These are phyloP conservation scores for Scutellaria galericulata DNA, from an alignment of 257 asterid species.

Conservation along the genomic window DNA sequence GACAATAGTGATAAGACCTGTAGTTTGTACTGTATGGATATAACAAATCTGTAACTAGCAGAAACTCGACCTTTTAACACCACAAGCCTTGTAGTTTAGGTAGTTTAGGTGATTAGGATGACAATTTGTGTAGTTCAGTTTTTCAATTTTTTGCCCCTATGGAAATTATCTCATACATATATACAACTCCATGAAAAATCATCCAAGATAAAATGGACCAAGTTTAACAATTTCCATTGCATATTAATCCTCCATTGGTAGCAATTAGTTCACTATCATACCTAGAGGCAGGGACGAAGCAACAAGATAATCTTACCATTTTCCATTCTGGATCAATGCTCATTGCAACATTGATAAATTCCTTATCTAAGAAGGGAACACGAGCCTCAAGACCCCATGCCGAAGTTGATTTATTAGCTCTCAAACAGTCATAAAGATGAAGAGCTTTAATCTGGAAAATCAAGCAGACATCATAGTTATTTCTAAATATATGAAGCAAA, in stretches of 20 bases:
- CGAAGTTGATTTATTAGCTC: constrained; percentile 96
- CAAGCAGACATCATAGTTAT: constrained; percentile 25
- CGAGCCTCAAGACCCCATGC: constrained; percentile 99
- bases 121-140: neutral
- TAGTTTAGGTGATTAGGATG: too few species aligned
- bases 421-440: constrained; percentile 96
- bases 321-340: constrained; percentile 93
- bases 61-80: constrained; percentile 14
- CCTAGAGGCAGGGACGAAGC: constrained; percentile 22
- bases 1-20: neutral
- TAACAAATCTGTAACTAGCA: constrained; percentile 4
- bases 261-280: neutral
- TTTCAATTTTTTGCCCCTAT: neutral
- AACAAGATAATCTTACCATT: constrained; percentile 59
- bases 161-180: neutral
- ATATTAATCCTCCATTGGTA: neutral
- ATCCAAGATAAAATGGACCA: constrained; percentile 10
- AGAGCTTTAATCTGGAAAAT: constrained; percentile 86
- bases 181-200: neutral
- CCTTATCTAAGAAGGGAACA: constrained; percentile 98
- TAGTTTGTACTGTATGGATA: neutral
- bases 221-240: constrained; percentile 6
- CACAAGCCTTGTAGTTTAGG: too few species aligned
- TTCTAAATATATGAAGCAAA: constrained; percentile 20
- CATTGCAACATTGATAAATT: constrained; percentile 89